Evolutionary conservation across 495 filamentous ascomycete genomes (phyloP), one percentile per base, ranked within the genome.

Genomic region (Bacidia rubella): DNA sequence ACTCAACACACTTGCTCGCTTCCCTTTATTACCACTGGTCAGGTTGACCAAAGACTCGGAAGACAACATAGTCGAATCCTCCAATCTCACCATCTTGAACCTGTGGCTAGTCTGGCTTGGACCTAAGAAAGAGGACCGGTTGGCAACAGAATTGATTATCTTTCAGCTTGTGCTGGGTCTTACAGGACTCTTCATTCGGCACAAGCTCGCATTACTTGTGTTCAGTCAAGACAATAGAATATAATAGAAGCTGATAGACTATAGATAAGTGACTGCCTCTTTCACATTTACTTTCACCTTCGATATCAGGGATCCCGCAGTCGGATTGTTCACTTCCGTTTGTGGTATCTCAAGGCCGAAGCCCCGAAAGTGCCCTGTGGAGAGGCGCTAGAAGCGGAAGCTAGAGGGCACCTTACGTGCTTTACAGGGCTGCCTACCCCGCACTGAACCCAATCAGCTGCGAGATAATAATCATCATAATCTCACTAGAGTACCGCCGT

Each of bases 51-150:
- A 64, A 45, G 77, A 92, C 55, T 70, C 76, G 23, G 66, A 81
- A 27, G 87, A 85, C 0, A 63, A 74, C 56, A 86, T 96, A 58
- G 68, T 77, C 4, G 84, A 93, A 63, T 90, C 79, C 11, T 84
- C 76, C n/a, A 98, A 98, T 59, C 72, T 98, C 49, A 98, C 92
- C 0, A 75, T 97, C 17, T 65, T 98, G 52, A 98, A 98, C 61
- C 74, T 98, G 41, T 98, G 90, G 92, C 68, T 98, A 46, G 86
- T 97, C 23, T 95, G 87, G 87, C 81, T 87, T 67, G 92, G 92
- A 1, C 92, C 93, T 0, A 80, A 90, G 80, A 77, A 81, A 49
- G 92, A 98, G 63, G 85, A 95, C 65, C 72, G 78, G 35, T 72
- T 97, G 15, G 86, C 87, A 11, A 69, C 79, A 57, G 86, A 85